These are phyloP conservation scores for Cyberlindnera galapagoensis DNA, from an alignment of 805 yeast species.

Conservation along the genomic window DNA sequence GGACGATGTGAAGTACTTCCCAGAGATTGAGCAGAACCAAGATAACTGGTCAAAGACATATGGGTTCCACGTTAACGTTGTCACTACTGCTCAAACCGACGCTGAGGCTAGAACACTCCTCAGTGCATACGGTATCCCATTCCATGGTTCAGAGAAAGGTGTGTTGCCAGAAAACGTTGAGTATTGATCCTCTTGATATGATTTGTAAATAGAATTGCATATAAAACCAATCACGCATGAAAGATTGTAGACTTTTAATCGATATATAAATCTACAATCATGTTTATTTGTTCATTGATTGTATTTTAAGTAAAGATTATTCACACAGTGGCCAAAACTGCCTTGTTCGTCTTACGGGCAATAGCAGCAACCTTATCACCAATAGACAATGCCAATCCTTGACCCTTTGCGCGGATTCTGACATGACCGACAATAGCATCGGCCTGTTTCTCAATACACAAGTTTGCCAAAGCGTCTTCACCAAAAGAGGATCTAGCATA, in stretches of 20 bases:
- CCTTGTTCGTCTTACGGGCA: slow-evolving; percentile 49
- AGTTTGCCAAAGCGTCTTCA: slow-evolving; percentile 93
- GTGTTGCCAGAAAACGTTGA: slow-evolving; percentile 21
- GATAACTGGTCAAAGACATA: slow-evolving; percentile 84
- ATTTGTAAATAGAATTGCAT: slow-evolving; percentile 4
- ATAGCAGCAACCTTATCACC: slow-evolving; percentile 91
- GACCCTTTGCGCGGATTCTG: slow-evolving; percentile 94
- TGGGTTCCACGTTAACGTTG: slow-evolving; percentile 80
- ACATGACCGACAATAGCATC: slow-evolving; percentile 87
- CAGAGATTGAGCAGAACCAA: slow-evolving; percentile 86
- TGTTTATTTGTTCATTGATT: neutral
- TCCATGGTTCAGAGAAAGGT: slow-evolving; percentile 45
- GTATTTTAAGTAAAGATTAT: neutral
- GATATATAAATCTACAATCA: neutral
- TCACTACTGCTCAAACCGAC: slow-evolving; percentile 87
- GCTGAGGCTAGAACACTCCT: slow-evolving; percentile 81
- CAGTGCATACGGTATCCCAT: slow-evolving; percentile 79
- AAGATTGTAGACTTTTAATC: neutral
- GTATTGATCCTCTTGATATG: too few relatives aligned
- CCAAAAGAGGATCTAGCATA: slow-evolving; percentile 93
- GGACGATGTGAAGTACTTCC: slow-evolving; percentile 76
- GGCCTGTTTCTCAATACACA: slow-evolving; percentile 80
- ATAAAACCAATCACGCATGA: neutral
- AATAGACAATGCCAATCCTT: slow-evolving; percentile 89
- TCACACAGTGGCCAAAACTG: slow-evolving; percentile 26